Percentiles rank a stretch among this genome's conserved stretches.
phyloP scores from a whole-genome alignment of 768 basidiomycete species.

The Clitopilus passeckerianus region DNA sequence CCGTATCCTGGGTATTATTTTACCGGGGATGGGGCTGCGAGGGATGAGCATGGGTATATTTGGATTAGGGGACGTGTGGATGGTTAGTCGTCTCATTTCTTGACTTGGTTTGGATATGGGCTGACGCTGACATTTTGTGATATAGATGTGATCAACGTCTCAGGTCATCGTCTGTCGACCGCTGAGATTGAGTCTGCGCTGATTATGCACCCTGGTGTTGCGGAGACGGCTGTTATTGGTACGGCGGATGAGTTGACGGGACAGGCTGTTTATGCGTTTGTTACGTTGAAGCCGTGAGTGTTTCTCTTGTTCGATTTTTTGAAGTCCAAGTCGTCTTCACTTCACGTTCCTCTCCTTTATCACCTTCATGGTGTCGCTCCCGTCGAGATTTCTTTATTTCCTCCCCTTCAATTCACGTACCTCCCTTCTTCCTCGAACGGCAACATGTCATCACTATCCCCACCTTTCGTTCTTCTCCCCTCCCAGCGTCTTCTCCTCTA shows the following conservation, averaged over 20 bases:
- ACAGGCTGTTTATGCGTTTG: conserved; percentile 92
- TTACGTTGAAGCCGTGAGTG: conserved; percentile 87
- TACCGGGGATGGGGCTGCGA: conserved; percentile 95
- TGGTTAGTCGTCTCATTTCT: conserved; percentile 40
- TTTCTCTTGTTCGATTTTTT: neutral
- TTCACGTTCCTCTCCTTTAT: neutral
- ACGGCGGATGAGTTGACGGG: conserved; percentile 85
- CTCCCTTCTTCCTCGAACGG: no score
- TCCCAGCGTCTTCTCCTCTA: no score
- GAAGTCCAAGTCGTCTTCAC: neutral
- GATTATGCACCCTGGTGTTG: conserved; percentile 91
- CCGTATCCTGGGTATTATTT: conserved; percentile 91
- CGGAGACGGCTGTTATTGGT: conserved; percentile 94
- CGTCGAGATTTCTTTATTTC: no score
- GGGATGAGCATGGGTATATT: conserved; percentile 94
- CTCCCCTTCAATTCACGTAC: no score
- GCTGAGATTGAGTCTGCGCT: conserved; percentile 98
- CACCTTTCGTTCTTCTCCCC: no score
- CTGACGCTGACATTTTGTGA: no score
- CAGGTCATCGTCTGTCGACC: conserved; percentile 93
- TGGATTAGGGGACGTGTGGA: conserved; percentile 99
- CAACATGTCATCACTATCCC: no score
- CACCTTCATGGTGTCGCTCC: neutral
- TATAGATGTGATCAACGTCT: conserved; percentile 94
- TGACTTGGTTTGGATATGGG: no score